Evolutionary conservation across 78 protist species (phyloP), one percentile per base, ranked within the genome.

Genomic region (Speleostelium caveatum): DNA sequence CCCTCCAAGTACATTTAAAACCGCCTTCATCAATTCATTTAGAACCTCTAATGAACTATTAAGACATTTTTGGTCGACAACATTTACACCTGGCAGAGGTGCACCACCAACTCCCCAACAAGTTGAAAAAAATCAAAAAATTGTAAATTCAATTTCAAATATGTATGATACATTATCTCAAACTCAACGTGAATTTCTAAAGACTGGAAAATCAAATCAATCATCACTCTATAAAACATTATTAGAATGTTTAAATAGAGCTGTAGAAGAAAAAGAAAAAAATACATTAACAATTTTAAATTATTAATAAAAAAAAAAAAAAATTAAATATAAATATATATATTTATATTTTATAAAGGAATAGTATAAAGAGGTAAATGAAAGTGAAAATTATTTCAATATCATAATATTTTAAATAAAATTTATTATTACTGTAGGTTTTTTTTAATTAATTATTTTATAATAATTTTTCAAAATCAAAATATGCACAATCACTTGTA

Each of bases 21-120:
- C 28, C 19, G 88, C 65, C 7, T 39, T 79, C 8, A 55, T 67
- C 17, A 10, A 6, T 17, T 21, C 45, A 3, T 79, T 79, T 79
- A 71, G 53, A 33, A 71, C 22, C 10, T 14, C 65, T 21, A 79
- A 79, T 55, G 88, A 79, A 67, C 38, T 79, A 35, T 28, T 79
- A 8, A 19, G 88, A 67, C 88, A 79, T 56, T 79, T 79, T 38
- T 79, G 88, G 88, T 30, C 71, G 24, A 55, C 78, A 14, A 32
- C 88, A 3, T 79, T 36, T 56, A 65, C 76, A 19, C 51, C 74
- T 7, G 76, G 76, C n/a, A 67, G 59, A 32, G 88, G 88, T 36
- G 61, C 35, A 0, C 88, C 88, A 39, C 88, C 88, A 36, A 66
- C 88, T 0, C 28, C 66, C 4, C 61, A 42, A 65, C 88, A 67